Percentiles rank a stretch among this genome's conserved stretches.
These are phyloP conservation scores for Starmerella scarabaei DNA, from an alignment of 805 yeast genomes.

Conservation along the genomic window DNA sequence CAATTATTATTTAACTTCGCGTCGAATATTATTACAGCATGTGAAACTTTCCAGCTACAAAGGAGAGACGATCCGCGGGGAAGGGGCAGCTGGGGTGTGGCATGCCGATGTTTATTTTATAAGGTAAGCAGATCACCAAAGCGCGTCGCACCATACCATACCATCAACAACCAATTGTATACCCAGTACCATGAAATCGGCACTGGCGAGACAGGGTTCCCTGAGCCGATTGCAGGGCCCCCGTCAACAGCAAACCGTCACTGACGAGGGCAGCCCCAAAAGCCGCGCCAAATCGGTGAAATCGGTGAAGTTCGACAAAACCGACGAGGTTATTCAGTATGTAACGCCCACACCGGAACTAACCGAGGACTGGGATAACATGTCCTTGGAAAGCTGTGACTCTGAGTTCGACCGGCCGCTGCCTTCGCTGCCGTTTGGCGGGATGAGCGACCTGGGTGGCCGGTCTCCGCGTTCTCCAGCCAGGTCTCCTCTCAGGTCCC, in stretches of 20 bases:
- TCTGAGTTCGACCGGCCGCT: conserved; percentile 12
- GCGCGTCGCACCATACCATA: too few relatives aligned
- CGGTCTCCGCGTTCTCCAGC: neutral
- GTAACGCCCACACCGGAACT: conserved; percentile 20
- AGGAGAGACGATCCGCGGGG: too few relatives aligned
- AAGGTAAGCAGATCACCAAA: too few relatives aligned
- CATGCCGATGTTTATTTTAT: too few relatives aligned
- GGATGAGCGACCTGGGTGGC: neutral
- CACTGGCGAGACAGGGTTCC: conserved; percentile 21
- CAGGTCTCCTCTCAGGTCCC: neutral
- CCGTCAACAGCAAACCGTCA: conserved; percentile 7
- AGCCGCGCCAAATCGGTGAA: conserved; percentile 9
- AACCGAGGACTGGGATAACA: conserved; percentile 17
- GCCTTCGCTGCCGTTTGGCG: conserved; percentile 9
- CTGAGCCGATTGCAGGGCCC: conserved; percentile 21
- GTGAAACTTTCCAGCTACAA: too few relatives aligned
- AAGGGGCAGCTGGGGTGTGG: too few relatives aligned
- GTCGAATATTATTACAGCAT: too few relatives aligned
- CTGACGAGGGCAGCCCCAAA: conserved; percentile 10
- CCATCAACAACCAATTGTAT: too few relatives aligned
- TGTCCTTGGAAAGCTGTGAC: conserved; percentile 14
- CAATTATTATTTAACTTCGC: too few relatives aligned
- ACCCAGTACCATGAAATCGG: conserved; percentile 22
- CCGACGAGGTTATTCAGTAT: conserved; percentile 23
- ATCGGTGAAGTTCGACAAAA: conserved; percentile 22